These are phyloP conservation scores for Hanseniaspora guilliermondii DNA, from an alignment of 805 yeast species.

Conservation along the genomic window DNA sequence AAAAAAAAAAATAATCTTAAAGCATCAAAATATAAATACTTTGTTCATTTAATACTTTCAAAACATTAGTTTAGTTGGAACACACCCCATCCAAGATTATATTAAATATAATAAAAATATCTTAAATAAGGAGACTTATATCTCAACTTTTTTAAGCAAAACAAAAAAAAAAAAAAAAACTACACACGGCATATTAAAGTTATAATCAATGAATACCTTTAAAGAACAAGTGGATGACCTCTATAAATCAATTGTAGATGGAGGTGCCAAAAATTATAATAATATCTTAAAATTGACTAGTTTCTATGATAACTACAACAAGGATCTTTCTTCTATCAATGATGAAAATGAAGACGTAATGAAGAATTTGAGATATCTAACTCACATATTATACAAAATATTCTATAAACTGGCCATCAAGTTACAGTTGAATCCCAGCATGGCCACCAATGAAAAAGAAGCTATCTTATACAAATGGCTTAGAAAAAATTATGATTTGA, in stretches of 20 bases:
- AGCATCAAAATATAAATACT: not conserved
- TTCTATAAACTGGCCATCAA: constrained; percentile 26
- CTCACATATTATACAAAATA: constrained; percentile 25
- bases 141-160: not conserved
- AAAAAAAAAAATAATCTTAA: not conserved
- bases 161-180: not conserved
- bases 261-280: constrained; percentile 24
- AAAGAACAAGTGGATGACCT: constrained; percentile 22
- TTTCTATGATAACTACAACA: constrained; percentile 13
- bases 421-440: constrained; percentile 22
- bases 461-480: constrained; percentile 51
- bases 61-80: not conserved
- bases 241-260: constrained; percentile 23
- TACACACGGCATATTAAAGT: not conserved
- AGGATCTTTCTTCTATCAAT: constrained; percentile 13
- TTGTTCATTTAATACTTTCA: no score
- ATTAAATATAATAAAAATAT: no score
- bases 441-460: constrained; percentile 33
- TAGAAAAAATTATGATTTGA: constrained; percentile 38
- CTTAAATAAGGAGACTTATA: not conserved
- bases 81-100: no score
- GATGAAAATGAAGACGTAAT: constrained; percentile 19
- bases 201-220: not conserved
- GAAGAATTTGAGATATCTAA: constrained; percentile 22
- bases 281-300: constrained; percentile 24